Conservation (phyloP, 2,329 filamentous ascomycete genomes). For the Ophiostoma perfectum region DNA sequence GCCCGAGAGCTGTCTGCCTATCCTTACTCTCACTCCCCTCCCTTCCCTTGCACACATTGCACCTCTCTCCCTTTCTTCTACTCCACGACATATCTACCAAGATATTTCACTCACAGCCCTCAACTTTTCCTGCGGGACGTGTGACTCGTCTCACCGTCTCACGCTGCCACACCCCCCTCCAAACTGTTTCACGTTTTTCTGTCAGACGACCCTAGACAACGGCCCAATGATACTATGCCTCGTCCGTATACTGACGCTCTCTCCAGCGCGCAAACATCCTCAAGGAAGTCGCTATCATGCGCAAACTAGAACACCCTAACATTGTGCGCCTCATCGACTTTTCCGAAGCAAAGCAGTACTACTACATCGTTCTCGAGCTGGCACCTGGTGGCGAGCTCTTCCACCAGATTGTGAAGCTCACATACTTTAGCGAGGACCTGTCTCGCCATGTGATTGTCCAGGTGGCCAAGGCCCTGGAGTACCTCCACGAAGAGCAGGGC, state of each 20-base stretch:
- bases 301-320: constrained; percentile 90
- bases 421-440: constrained; percentile 95
- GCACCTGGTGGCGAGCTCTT: constrained; percentile 95
- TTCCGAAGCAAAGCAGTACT: constrained; percentile 88
- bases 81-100: not conserved
- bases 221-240: not conserved
- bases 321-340: constrained; percentile 93
- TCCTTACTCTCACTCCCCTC: not conserved
- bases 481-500: constrained; percentile 88
- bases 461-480: constrained; percentile 89
- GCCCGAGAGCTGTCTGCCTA: not conserved
- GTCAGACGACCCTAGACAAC: not conserved
- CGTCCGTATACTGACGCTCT: constrained; percentile 4
- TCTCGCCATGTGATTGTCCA: constrained; percentile 92
- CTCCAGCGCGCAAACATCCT: constrained; percentile 89
- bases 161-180: not conserved
- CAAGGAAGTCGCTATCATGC: constrained; percentile 99
- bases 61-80: not conserved
- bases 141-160: constrained; percentile 19
- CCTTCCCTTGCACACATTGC: not conserved
- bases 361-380: constrained; percentile 94
- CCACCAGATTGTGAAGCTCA: constrained; percentile 95
- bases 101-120: not conserved
- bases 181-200: not conserved
- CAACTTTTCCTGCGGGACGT: not conserved